Conservation (phyloP, 345 rosid genomes). For the Linum usitatissimum region DNA sequence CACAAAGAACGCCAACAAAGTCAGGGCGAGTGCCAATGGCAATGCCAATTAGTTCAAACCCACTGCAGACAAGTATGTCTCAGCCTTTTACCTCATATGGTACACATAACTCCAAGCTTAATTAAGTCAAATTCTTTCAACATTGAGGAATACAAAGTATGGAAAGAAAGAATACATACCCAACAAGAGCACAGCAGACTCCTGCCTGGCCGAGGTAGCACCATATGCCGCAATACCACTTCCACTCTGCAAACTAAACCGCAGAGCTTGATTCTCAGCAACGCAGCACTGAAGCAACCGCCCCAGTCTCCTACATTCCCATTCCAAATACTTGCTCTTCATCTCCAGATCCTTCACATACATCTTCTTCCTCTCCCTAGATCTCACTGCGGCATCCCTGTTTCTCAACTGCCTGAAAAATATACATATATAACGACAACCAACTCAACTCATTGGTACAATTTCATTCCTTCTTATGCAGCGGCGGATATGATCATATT, state of each 20-base stretch:
- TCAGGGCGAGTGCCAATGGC: background rate
- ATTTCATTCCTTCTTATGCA: background rate
- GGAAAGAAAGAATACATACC: conserved; percentile 33
- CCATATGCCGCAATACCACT: conserved; percentile 25
- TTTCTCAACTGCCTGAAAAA: conserved; percentile 69
- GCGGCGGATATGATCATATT: too few species aligned
- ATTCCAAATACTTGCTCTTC: conserved; percentile 71
- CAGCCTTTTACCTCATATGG: background rate
- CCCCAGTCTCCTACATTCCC: conserved; percentile 72
- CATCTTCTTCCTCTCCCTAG: conserved; percentile 83
- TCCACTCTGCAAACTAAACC: conserved; percentile 39
- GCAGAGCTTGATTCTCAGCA: conserved; percentile 78
- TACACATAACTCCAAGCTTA: background rate
- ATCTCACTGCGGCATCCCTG: conserved; percentile 74
- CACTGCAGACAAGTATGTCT: background rate
- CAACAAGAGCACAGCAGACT: conserved; percentile 99
- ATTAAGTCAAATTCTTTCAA: background rate
- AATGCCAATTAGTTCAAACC: background rate
- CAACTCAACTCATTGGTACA: background rate
- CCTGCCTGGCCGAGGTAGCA: conserved; percentile 82
- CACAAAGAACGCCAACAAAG: background rate
- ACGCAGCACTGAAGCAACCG: conserved; percentile 56
- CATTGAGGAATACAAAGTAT: background rate
- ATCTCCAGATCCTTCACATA: conserved; percentile 64
- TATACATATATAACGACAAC: conserved; percentile 1